Base-by-base conservation (phyloP, 148 eudicot species). In the Dianthus caryophyllus region DNA sequence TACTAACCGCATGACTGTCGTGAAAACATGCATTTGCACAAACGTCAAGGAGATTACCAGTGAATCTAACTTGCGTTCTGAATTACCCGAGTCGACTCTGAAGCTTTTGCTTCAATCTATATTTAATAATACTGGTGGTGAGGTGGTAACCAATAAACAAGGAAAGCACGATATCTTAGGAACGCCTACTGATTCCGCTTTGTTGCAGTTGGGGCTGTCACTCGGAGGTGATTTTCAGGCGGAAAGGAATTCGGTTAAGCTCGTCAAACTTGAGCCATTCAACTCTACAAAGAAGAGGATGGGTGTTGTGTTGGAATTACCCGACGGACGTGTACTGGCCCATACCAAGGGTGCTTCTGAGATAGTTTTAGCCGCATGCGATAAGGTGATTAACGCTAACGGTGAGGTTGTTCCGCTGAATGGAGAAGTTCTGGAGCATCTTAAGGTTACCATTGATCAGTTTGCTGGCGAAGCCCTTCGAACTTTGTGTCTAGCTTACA, bases 311-410 rank as follows among this genome's bases (percentile, higher is more conserved):
- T 56, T 93, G 71, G 91, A 87, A 71, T 82, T 89, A 64, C 87
- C 95, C 41, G 82, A 71, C 56, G 96, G 98, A 30, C 82, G 98
- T 30, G 80, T 83, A 59, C 76, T 81, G 68, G 98, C 98, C 36
- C 89, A 89, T 68, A 77, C 81, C 49, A 93, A 93, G 76, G 98
- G 98, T 60, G 98, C 98, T 72, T 93, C 98, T 0, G 98, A 93
- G 78, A 93, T 93, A 56, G 69, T 93, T 26, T 78, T 93, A 76
- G 98, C 96, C 70, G 79, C 91, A 9, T 89, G 98, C 73, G 85
- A 85, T 72, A 93, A 87, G 69, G 85, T 85, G 77, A 69, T 93
- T 17, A 78, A 86, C 69, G 58, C 85, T 49, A 81, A 75, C 43
- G 98, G 98, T 39, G 88, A 84, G 64, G 82, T 83, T 46, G 90